These are phyloP conservation scores for Huntiella abstrusa DNA, from an alignment of 2,329 filamentous ascomycete genomes.

Conservation along the genomic window DNA sequence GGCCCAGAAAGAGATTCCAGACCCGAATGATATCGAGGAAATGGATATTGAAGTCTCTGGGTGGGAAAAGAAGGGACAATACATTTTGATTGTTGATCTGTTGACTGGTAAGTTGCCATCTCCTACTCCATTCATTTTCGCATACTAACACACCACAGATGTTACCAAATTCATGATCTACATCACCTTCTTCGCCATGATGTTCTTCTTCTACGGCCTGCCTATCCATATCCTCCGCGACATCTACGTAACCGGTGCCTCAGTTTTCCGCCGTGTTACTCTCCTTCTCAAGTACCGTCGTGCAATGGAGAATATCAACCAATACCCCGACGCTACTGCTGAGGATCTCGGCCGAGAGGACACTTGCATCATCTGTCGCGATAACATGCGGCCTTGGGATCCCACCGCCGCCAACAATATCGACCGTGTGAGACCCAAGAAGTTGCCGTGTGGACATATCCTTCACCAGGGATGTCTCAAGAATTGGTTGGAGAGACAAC, in stretches of 20 bases:
- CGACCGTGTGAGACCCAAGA: constrained; percentile 78
- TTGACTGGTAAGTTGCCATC: constrained; percentile 41
- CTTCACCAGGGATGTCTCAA: constrained; percentile 86
- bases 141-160: constrained; percentile 31
- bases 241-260: constrained; percentile 80
- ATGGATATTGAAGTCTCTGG: constrained; percentile 89
- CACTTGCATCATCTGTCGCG: constrained; percentile 93
- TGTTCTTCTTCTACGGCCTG: constrained; percentile 83
- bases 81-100: constrained; percentile 75
- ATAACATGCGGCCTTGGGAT: constrained; percentile 79
- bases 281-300: constrained; percentile 81
- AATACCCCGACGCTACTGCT: constrained; percentile 74
- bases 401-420: constrained; percentile 43
- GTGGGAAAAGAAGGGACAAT: constrained; percentile 92
- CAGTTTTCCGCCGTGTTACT: constrained; percentile 74
- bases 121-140: not conserved
- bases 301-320: constrained; percentile 86
- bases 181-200: constrained; percentile 76
- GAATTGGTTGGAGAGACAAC: constrained; percentile 92
- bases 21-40: constrained; percentile 66
- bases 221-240: constrained; percentile 95
- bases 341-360: constrained; percentile 75
- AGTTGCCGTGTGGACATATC: constrained; percentile 89
- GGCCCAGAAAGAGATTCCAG: constrained; percentile 24
- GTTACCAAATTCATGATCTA: constrained; percentile 85